Conservation (phyloP, 345 rosid species). For the Laguncularia racemosa region DNA sequence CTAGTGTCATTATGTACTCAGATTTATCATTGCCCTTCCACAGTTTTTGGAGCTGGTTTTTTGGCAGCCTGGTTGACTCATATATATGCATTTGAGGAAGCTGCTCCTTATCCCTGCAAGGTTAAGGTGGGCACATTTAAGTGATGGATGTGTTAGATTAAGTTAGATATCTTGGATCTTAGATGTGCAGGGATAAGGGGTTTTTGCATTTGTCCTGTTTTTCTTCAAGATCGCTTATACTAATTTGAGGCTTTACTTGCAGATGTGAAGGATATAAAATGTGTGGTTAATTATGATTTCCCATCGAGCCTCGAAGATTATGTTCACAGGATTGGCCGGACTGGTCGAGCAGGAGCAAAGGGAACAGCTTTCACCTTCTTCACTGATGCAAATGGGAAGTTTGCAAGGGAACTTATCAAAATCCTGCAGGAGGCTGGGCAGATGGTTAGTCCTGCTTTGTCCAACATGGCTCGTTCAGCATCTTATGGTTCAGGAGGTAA, state of each 20-base stretch:
- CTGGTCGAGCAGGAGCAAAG: slow-evolving; percentile 97
- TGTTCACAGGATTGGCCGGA: slow-evolving; percentile 93
- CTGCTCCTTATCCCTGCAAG: slow-evolving; percentile 94
- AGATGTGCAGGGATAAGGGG: slow-evolving; percentile 95
- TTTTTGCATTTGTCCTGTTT: slow-evolving; percentile 10
- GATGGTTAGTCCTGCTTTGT: slow-evolving; percentile 57
- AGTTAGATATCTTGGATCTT: slow-evolving; percentile 54
- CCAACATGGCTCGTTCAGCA: slow-evolving; percentile 48
- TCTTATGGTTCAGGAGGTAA: slow-evolving; percentile 53
- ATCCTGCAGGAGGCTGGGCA: slow-evolving; percentile 90
- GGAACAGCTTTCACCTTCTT: slow-evolving; percentile 88
- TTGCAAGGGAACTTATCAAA: slow-evolving; percentile 79
- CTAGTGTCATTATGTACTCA: slow-evolving; percentile 36
- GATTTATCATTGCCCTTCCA: slow-evolving; percentile 51
- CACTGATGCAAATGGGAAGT: slow-evolving; percentile 75
- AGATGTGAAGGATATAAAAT: slow-evolving; percentile 99
- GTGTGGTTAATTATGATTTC: slow-evolving; percentile 95
- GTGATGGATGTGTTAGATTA: slow-evolving; percentile 72
- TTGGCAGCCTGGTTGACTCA: slow-evolving; percentile 93
- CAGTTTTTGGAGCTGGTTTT: slow-evolving; percentile 78
- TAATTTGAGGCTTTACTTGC: slow-evolving; percentile 16
- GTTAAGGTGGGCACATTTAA: slow-evolving; percentile 98
- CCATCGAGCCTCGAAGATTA: slow-evolving; percentile 90
- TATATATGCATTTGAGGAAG: slow-evolving; percentile 33
- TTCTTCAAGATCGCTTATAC: slow-evolving; percentile 8